Conservation (phyloP, 1,139 yeast species). For the Candida mesenterica region DNA sequence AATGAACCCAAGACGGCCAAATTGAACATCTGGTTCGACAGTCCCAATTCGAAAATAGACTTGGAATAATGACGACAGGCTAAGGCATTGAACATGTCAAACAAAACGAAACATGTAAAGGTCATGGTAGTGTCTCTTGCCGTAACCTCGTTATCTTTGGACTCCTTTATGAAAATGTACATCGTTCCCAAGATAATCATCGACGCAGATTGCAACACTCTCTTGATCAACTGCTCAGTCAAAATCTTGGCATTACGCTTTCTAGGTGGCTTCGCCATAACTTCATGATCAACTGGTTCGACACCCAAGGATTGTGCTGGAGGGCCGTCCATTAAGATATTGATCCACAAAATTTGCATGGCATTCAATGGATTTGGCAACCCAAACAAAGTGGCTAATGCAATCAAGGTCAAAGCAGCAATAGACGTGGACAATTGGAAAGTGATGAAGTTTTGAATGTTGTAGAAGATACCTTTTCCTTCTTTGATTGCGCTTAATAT, state of each 20-base stretch:
- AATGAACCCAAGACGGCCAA: slow-evolving; percentile 88
- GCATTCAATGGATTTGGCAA: slow-evolving; percentile 96
- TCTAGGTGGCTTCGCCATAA: slow-evolving; percentile 94
- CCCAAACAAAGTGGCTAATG: slow-evolving; percentile 80
- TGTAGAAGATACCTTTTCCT: slow-evolving; percentile 93
- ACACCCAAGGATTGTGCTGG: slow-evolving; percentile 98
- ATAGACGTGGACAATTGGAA: slow-evolving; percentile 94
- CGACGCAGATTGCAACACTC: slow-evolving; percentile 72
- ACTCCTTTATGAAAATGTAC: slow-evolving; percentile 79
- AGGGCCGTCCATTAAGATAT: slow-evolving; percentile 97
- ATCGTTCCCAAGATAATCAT: slow-evolving; percentile 78
- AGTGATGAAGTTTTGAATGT: slow-evolving; percentile 89
- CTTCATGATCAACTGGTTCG: slow-evolving; percentile 93
- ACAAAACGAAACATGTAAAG: slow-evolving; percentile 90
- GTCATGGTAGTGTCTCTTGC: slow-evolving; percentile 99
- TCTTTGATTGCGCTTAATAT: slow-evolving; percentile 91
- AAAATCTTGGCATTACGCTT: slow-evolving; percentile 78
- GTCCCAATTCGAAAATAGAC: slow-evolving; percentile 77
- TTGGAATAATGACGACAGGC: slow-evolving; percentile 86
- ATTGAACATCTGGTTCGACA: slow-evolving; percentile 85
- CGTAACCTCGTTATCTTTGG: slow-evolving; percentile 78
- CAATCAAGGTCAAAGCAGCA: slow-evolving; percentile 89
- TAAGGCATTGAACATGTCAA: slow-evolving; percentile 94
- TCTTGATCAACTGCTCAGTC: slow-evolving; percentile 61
- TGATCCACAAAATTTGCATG: slow-evolving; percentile 97